These are phyloP conservation scores for Centrapalus pauciflorus DNA, from an alignment of 129 eudicot species.

Conservation along the genomic window DNA sequence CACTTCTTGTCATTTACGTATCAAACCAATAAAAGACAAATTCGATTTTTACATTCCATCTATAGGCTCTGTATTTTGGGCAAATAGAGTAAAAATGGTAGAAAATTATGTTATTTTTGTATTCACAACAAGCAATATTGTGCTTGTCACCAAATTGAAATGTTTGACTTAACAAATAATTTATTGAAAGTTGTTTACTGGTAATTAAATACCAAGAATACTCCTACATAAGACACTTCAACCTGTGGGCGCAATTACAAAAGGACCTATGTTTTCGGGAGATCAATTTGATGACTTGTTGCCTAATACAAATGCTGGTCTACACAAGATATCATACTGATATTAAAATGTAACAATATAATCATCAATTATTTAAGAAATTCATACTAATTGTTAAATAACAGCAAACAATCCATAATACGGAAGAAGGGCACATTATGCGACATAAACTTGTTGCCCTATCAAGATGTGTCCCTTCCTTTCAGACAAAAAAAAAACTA, in stretches of 20 bases:
- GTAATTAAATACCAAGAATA: neutral
- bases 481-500: too few relatives aligned
- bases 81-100: neutral
- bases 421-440: too few relatives aligned
- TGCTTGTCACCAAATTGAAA: too few relatives aligned
- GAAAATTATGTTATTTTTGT: neutral
- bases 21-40: neutral
- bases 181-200: neutral
- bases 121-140: too few relatives aligned
- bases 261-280: neutral
- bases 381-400: neutral
- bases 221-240: neutral
- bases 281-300: neutral
- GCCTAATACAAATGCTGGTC: too few relatives aligned
- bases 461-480: too few relatives aligned
- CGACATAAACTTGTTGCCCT: too few relatives aligned
- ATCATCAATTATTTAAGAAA: too few relatives aligned
- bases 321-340: too few relatives aligned
- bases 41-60: neutral
- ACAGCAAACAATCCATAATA: neutral
- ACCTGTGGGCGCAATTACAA: neutral
- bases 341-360: neutral
- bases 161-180: too few relatives aligned
- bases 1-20: neutral
- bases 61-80: neutral